Evolutionary conservation across 2,329 filamentous ascomycete genomes (phyloP), one percentile per base, ranked within the genome.

Genomic region (Massarina eburnea): DNA sequence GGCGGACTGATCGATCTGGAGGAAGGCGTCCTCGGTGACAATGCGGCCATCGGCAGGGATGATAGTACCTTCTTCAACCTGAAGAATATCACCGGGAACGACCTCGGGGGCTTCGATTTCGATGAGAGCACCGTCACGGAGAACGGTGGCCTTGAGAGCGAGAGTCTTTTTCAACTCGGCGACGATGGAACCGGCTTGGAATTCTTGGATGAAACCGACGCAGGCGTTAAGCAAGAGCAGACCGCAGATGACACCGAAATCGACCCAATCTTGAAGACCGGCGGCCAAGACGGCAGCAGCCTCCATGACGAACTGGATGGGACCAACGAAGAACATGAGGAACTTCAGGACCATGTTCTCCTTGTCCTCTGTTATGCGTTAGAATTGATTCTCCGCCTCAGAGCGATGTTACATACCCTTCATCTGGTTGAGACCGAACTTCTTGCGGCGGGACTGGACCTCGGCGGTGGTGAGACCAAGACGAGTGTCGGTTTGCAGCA

Each of bases 241-340:
- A 65, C 76, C 89, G 71, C 86, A 90, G 59, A 95, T 95, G 66
- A 95, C 89, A 79, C 89, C 90, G 65, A 95, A 92, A 76, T 95
- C 90, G 55, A 95, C 87, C 90, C 90, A 95, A 64, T 94, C 88
- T 72, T 88, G 73, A 33, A 95, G 82, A 83, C 88, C 88, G 51
- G 86, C 88, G 67, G 90, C 89, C 48, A 95, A 80, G 64, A 91
- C 78, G 58, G 87, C 87, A 51, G 89, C 88, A 72, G 83, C 57
- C 84, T 92, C 88, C 90, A 95, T 95, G 68, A 95, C 90, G 73
- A 92, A 92, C 71, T 95, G 90, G 57, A 95, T 92, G 19, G 91
- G 91, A 57, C 91, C 91, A 45, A 94, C 77, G 71, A 95, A 95
- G 76, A 88, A 94, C 61, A 80, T 79, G 18, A 83, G 63, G 73